A percentile compares a stretch with the other conserved stretches of the same genome.
Evolutionary conservation across 495 filamentous ascomycete species (phyloP).

Genomic region (Sordaria brevicollis): DNA sequence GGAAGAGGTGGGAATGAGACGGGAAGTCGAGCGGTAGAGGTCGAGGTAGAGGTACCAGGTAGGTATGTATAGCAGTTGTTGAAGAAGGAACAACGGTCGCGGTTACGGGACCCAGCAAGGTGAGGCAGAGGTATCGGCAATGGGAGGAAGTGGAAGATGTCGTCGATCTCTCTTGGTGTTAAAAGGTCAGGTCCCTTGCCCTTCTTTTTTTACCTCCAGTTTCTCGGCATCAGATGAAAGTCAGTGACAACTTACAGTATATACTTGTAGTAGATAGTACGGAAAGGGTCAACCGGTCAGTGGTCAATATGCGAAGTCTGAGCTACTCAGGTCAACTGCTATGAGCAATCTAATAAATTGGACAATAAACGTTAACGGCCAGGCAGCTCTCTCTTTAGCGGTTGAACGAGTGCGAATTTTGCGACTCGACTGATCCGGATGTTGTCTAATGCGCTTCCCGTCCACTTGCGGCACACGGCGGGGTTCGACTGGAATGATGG

Average conservation of each 20-base stretch:
- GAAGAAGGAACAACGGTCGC: background rate
- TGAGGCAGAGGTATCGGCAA: background rate
- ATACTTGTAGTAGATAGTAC: no score
- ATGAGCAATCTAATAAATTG: background rate
- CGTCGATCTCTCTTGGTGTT: background rate
- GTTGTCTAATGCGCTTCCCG: background rate
- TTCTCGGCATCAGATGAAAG: background rate
- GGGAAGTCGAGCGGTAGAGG: background rate
- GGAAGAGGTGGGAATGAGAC: background rate
- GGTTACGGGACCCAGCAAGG: background rate
- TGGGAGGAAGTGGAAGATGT: background rate
- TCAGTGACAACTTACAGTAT: background rate
- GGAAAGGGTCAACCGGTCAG: background rate
- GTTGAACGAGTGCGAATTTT: background rate
- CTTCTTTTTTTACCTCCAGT: background rate
- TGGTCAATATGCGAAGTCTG: background rate
- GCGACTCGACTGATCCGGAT: background rate
- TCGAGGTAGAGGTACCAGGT: background rate
- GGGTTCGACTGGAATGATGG: background rate
- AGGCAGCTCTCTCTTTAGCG: background rate
- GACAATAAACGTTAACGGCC: background rate
- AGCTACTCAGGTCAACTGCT: background rate
- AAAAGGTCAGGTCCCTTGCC: background rate
- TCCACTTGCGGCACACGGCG: background rate
- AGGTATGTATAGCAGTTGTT: no score